Evolutionary conservation across 208 protist genomes (phyloP).

Genomic region (Herpetomonas muscarum): DNA sequence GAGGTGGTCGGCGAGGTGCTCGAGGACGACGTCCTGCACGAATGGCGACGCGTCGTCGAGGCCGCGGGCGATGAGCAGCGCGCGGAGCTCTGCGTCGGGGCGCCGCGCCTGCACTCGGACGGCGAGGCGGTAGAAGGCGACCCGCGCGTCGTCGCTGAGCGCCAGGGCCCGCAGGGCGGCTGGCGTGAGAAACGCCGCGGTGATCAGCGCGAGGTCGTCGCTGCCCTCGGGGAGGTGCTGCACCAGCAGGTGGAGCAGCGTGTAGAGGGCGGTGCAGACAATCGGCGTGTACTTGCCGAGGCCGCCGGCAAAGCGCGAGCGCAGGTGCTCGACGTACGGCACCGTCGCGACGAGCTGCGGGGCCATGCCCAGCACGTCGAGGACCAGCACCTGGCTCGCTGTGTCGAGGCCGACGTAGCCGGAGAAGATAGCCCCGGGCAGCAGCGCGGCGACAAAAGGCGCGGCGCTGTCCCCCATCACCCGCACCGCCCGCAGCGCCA

Average conservation of each 20-base stretch:
- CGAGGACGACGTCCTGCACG: slow-evolving; percentile 34
- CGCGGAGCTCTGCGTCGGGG: neutral
- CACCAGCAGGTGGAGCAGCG: neutral
- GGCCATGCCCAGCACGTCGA: slow-evolving; percentile 12
- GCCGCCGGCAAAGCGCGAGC: slow-evolving; percentile 20
- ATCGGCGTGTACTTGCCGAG: slow-evolving; percentile 20
- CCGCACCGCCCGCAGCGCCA: slow-evolving; percentile 14
- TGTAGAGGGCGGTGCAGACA: neutral
- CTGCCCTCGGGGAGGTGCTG: neutral
- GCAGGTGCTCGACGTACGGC: slow-evolving; percentile 10
- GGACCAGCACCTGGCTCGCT: slow-evolving; percentile 16
- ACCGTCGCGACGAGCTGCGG: neutral
- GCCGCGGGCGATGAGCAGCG: slow-evolving; percentile 14
- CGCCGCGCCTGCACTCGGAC: slow-evolving; percentile 3
- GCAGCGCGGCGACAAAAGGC: slow-evolving; percentile 6
- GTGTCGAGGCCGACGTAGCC: slow-evolving; percentile 10
- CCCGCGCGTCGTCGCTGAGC: slow-evolving; percentile 12
- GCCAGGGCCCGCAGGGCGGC: slow-evolving; percentile 4
- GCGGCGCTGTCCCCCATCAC: slow-evolving; percentile 11
- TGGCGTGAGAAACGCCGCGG: slow-evolving; percentile 12
- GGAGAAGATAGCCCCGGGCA: slow-evolving; percentile 14
- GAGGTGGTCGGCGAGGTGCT: slow-evolving; percentile 32
- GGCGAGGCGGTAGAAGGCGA: slow-evolving; percentile 15
- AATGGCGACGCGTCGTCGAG: slow-evolving; percentile 23
- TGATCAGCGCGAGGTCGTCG: neutral